Conservation (phyloP, 2,329 filamentous ascomycete genomes). For the Cryphonectria naterciae region DNA sequence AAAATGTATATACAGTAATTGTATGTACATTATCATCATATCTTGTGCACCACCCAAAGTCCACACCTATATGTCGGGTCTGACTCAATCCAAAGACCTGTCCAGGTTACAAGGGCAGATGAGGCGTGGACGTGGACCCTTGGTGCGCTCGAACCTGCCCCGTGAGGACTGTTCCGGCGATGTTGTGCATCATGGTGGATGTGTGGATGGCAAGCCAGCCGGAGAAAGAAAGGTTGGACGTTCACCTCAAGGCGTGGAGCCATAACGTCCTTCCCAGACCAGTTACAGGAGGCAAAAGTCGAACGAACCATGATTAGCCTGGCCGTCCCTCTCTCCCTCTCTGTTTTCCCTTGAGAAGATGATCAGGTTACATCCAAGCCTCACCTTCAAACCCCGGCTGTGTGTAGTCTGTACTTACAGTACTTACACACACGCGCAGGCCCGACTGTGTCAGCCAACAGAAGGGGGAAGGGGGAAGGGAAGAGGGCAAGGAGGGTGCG, state of each 20-base stretch:
- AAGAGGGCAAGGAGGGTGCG: not conserved
- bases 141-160: conserved; percentile 13
- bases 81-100: conserved; percentile 15
- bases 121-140: conserved; percentile 17
- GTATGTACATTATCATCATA: not conserved
- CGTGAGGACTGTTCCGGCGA: conserved; percentile 20
- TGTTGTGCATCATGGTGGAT: conserved; percentile 21
- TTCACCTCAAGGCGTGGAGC: not conserved
- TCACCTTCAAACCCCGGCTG: not conserved
- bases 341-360: not conserved
- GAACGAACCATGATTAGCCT: not conserved
- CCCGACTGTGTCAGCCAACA: not conserved
- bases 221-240: conserved; percentile 5
- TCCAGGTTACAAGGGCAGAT: not conserved
- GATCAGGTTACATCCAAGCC: not conserved
- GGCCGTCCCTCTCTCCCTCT: not conserved
- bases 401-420: not conserved
- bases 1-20: not conserved
- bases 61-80: conserved; percentile 15
- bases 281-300: conserved; percentile 10
- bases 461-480: too few species aligned
- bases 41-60: not conserved
- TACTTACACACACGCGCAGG: too few species aligned
- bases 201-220: conserved; percentile 7
- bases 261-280: conserved; percentile 13